Evolutionary conservation across 331 rosid species (phyloP), one percentile per base, ranked within the genome.

Genomic region (Arachis monticola): DNA sequence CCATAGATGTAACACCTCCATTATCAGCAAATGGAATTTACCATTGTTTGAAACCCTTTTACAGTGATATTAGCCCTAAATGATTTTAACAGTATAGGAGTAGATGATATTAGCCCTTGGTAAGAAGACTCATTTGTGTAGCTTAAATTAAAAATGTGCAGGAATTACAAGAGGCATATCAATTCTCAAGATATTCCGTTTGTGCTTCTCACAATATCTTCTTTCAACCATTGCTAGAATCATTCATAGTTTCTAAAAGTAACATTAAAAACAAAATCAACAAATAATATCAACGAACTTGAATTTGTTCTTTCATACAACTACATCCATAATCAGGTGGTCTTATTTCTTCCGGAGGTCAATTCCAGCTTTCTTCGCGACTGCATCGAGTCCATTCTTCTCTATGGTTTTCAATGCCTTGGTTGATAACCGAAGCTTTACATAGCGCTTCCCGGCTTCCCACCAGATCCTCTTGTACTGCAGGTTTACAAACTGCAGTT

Each of bases 361-460:
- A 22, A 94, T 83, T 41, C 97, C 97, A 0, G 97, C 99, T 83
- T 94, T 94, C 88, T 90, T 94, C 42, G 99, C 99, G 41, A 94
- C 97, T n/a, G 92, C 96, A 79, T 94, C 99, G 30, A 92, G 88
- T 62, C 99, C 99, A 51, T 94, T 92, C 80, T 94, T 94, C 88
- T 94, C 97, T 60, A 94, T 90, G 69, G 97, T 94, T 80, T 94
- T 94, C 81, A 94, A 77, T 3, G 97, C 99, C 81, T 94, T 94
- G 0, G 99, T 94, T 7, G 99, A 94, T 64, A 94, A 44, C 0
- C 97, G 93, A 68, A 94, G 91, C 79, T 94, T 94, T 17, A 94
- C 85, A 74, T n/a, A 94, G 61, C 99, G 96, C 79, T 92, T 94
- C 60, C 97, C 98, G 3, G 95, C 96, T 83, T 94, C 98, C 98